A percentile compares a stretch with the other conserved stretches of the same genome.
Evolutionary conservation across 148 eudicot species (phyloP).

Genomic region (Cornus suecica): DNA sequence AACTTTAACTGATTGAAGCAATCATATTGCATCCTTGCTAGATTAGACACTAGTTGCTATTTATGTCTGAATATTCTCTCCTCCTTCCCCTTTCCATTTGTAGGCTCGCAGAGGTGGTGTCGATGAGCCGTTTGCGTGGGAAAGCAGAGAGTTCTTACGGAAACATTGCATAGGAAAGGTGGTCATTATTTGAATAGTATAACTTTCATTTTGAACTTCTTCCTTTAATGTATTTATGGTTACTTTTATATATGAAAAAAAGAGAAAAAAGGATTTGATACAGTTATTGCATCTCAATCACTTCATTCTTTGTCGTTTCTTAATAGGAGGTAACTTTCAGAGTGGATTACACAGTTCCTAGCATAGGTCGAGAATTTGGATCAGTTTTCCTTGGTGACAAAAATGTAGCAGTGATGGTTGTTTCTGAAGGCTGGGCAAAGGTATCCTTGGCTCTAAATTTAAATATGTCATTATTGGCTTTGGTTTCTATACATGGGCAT

Average conservation of each 20-base stretch:
- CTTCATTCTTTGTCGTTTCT: background rate
- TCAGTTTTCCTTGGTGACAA: constrained; percentile 59
- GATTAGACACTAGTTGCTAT: background rate
- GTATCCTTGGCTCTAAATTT: constrained; percentile 26
- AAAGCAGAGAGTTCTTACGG: constrained; percentile 87
- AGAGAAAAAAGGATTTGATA: background rate
- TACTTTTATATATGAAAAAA: no score
- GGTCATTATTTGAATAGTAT: background rate
- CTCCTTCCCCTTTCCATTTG: background rate
- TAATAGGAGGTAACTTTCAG: constrained; percentile 79
- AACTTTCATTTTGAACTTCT: background rate
- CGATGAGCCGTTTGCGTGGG: constrained; percentile 99
- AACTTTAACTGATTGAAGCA: background rate
- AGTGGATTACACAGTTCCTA: constrained; percentile 62
- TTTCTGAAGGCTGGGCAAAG: constrained; percentile 96
- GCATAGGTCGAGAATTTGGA: constrained; percentile 77
- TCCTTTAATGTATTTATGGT: background rate
- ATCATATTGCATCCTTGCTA: background rate
- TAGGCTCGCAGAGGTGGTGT: constrained; percentile 85
- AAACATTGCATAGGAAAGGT: constrained; percentile 97
- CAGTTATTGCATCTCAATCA: background rate
- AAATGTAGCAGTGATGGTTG: constrained; percentile 66
- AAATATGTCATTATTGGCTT: background rate
- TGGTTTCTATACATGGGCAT: constrained; percentile 6
- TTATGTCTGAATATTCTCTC: background rate